phyloP scores from a whole-genome alignment of 805 yeast genomes.

The Candida sphagnicola region DNA sequence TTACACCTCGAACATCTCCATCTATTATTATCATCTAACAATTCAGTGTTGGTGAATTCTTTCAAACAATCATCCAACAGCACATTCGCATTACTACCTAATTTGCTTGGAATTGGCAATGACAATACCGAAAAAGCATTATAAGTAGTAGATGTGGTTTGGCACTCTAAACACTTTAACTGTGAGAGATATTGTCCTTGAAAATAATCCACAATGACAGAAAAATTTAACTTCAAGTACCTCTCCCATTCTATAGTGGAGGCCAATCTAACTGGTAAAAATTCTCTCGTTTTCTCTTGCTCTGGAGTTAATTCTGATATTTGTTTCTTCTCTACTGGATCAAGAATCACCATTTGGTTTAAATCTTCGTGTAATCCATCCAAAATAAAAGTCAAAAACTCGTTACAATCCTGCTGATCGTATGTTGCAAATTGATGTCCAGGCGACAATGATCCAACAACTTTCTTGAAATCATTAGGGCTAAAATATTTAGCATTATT shows the following conservation, averaged over 20 bases:
- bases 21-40: constrained; percentile 70
- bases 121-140: constrained; percentile 78
- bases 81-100: constrained; percentile 18
- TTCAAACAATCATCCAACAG: constrained; percentile 64
- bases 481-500: constrained; percentile 46
- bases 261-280: constrained; percentile 71
- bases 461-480: constrained; percentile 62
- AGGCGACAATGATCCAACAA: constrained; percentile 63
- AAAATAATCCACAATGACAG: constrained; percentile 74
- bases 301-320: constrained; percentile 48
- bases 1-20: constrained; percentile 85
- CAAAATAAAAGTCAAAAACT: constrained; percentile 67
- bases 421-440: constrained; percentile 54
- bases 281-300: constrained; percentile 72
- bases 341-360: constrained; percentile 50
- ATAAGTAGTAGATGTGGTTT: constrained; percentile 77
- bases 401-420: constrained; percentile 86
- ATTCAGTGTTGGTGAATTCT: constrained; percentile 71
- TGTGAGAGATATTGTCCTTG: constrained; percentile 89
- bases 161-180: constrained; percentile 69
- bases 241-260: constrained; percentile 92
- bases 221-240: constrained; percentile 72
- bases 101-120: constrained; percentile 66
- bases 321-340: constrained; percentile 28
- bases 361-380: constrained; percentile 83